These are phyloP conservation scores for Nosema muscidifuracis DNA, from an alignment of 371 early-diverging fungal species.

Conservation along the genomic window DNA sequence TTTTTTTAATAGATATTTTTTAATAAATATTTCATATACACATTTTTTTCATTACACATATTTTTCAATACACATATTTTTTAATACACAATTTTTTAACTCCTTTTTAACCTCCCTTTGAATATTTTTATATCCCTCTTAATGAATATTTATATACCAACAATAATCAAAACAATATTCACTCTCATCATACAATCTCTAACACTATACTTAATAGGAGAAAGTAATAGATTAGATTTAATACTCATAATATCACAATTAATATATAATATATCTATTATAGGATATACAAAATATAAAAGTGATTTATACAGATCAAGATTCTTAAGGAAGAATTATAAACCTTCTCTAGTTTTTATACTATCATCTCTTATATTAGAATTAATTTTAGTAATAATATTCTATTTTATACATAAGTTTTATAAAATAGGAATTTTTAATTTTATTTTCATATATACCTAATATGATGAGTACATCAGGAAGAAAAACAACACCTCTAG, in stretches of 20 bases:
- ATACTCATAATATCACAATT: background rate
- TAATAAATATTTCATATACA: background rate
- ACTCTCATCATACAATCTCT: background rate
- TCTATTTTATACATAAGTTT: conserved; percentile 1
- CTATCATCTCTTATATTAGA: background rate
- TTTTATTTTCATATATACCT: background rate
- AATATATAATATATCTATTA: background rate
- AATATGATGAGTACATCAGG: background rate
- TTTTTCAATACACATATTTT: background rate
- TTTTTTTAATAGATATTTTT: background rate
- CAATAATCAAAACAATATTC: background rate
- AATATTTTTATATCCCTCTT: background rate
- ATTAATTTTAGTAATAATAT: background rate
- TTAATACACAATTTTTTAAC: background rate
- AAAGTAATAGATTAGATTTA: too few species aligned
- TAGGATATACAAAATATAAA: conserved; percentile 2
- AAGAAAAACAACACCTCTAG: conserved; percentile 19
- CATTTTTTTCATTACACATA: background rate
- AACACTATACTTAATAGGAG: background rate
- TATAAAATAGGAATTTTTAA: conserved; percentile 10
- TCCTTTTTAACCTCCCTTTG: background rate
- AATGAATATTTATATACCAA: background rate
- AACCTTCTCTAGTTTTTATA: background rate
- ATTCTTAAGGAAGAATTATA: conserved; percentile 22
- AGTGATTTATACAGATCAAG: background rate